These are phyloP conservation scores for Zygosaccharomyces gambellarensis DNA, from an alignment of 805 yeast genomes.

Conservation along the genomic window DNA sequence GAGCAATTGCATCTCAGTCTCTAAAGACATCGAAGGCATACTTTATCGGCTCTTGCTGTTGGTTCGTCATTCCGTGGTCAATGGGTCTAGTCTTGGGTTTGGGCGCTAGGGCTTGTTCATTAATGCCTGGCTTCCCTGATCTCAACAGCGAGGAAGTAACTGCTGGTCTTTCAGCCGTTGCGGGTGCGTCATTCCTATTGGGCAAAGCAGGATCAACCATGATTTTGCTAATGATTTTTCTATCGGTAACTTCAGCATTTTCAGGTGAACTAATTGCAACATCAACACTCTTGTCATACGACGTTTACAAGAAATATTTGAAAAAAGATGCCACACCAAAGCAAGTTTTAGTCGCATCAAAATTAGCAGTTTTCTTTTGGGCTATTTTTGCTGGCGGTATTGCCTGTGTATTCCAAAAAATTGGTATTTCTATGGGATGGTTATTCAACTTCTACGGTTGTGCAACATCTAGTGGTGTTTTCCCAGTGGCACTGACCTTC, in stretches of 20 bases:
- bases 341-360: conserved; percentile 41
- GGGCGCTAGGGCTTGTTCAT: conserved; percentile 36
- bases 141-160: conserved; percentile 37
- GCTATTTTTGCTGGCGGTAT: conserved; percentile 36
- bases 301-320: conserved; percentile 42
- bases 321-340: conserved; percentile 41
- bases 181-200: conserved; percentile 38
- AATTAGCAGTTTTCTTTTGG: conserved; percentile 40
- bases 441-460: conserved; percentile 41
- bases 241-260: conserved; percentile 41
- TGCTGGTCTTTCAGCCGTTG: conserved; percentile 41
- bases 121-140: conserved; percentile 34
- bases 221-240: conserved; percentile 40
- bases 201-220: conserved; percentile 43
- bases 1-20: conserved; percentile 42
- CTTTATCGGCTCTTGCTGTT: conserved; percentile 38
- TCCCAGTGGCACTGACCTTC: conserved; percentile 38
- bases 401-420: conserved; percentile 36
- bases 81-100: conserved; percentile 39
- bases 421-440: conserved; percentile 39
- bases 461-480: conserved; percentile 40
- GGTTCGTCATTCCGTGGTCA: conserved; percentile 40
- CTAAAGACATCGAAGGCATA: conserved; percentile 36
- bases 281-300: conserved; percentile 42
- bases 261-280: conserved; percentile 42